These are phyloP conservation scores for Arthrobotrys sphaeroides DNA, from an alignment of 2,329 filamentous ascomycete species.

Conservation along the genomic window DNA sequence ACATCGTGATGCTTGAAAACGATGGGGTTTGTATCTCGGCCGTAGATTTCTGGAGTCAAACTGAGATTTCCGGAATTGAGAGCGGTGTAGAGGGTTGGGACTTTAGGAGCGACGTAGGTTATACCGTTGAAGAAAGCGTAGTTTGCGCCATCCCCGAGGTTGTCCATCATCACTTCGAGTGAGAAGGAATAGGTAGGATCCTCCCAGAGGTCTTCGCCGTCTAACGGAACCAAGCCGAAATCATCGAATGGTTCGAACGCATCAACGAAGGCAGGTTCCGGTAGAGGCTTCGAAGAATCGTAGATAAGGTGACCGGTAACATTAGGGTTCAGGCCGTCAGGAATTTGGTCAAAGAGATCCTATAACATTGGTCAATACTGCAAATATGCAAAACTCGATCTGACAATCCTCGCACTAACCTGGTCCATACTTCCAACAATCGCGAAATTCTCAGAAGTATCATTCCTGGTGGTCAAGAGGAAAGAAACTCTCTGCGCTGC, in stretches of 20 bases:
- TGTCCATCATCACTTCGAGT: constrained; percentile 73
- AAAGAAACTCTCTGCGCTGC: constrained; percentile 72
- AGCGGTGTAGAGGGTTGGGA: constrained; percentile 81
- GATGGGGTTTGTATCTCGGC: constrained; percentile 70
- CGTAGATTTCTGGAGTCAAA: constrained; percentile 71
- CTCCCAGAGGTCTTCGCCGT: constrained; percentile 70
- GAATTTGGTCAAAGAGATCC: constrained; percentile 75
- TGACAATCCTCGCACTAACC: constrained; percentile 59
- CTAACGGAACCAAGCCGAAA: constrained; percentile 74
- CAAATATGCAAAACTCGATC: background rate
- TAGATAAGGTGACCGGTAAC: constrained; percentile 73
- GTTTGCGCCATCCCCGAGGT: constrained; percentile 73
- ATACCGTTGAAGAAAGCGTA: constrained; percentile 81
- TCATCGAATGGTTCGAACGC: constrained; percentile 78
- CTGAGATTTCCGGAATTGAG: constrained; percentile 70
- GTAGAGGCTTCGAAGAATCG: constrained; percentile 64
- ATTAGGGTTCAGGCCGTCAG: constrained; percentile 74
- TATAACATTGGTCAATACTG: constrained; percentile 57
- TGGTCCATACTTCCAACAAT: constrained; percentile 77
- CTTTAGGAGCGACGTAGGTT: constrained; percentile 77
- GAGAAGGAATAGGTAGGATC: constrained; percentile 72
- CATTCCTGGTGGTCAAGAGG: constrained; percentile 70
- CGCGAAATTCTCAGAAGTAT: constrained; percentile 71
- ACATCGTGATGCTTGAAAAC: constrained; percentile 58
- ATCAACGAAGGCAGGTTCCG: constrained; percentile 68